These are phyloP conservation scores for Ganoderma lingzhi DNA, from an alignment of 1,284 basidiomycete genomes.

Conservation along the genomic window DNA sequence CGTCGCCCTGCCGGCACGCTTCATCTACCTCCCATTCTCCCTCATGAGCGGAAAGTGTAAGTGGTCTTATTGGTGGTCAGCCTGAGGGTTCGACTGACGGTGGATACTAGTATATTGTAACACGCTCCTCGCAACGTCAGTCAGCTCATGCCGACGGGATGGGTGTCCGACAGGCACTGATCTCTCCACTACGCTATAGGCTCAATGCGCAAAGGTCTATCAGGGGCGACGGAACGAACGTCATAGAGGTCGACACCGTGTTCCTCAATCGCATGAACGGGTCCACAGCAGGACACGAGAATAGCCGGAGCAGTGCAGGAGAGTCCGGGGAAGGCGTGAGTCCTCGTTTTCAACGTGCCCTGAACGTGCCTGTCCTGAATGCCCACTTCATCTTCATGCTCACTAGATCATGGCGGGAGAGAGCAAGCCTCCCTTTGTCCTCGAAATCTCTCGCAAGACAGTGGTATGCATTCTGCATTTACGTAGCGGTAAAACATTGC, in stretches of 20 bases:
- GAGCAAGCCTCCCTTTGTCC: too few relatives aligned
- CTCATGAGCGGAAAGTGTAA: not conserved
- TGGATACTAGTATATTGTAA: not conserved
- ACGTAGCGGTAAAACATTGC: too few relatives aligned
- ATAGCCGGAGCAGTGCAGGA: too few relatives aligned
- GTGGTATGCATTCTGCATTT: too few relatives aligned
- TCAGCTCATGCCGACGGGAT: not conserved
- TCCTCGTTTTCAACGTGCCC: too few relatives aligned
- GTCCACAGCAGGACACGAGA: too few relatives aligned
- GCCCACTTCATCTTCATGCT: too few relatives aligned
- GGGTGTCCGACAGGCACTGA: too few relatives aligned
- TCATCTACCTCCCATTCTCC: not conserved
- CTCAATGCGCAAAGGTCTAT: not conserved
- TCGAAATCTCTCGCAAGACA: too few relatives aligned
- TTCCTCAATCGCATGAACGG: not conserved
- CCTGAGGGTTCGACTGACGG: not conserved
- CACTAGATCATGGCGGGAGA: too few relatives aligned
- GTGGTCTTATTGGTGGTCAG: not conserved
- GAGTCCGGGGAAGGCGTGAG: too few relatives aligned
- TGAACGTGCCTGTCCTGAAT: too few relatives aligned
- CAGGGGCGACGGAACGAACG: not conserved
- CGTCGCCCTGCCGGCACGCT: not conserved
- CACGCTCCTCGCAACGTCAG: not conserved
- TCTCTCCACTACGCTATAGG: not conserved
- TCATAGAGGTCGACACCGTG: not conserved